These are phyloP conservation scores for Fusarium avenaceum DNA, from an alignment of 2,329 filamentous ascomycete species.

Conservation along the genomic window DNA sequence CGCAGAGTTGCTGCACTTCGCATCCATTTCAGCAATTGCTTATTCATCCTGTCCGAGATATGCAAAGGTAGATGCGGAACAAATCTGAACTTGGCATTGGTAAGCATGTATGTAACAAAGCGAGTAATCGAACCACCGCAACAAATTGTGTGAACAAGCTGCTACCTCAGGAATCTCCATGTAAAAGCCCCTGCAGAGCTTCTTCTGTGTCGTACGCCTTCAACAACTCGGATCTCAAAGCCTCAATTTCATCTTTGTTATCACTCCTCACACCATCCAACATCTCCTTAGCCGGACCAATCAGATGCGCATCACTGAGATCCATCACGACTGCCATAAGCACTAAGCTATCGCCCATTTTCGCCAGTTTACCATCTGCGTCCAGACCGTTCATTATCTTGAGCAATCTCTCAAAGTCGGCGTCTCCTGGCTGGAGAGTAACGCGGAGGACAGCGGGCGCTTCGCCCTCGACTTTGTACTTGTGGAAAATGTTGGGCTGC, in stretches of 20 bases:
- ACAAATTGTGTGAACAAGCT: neutral
- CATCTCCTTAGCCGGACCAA: neutral
- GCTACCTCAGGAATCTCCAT: neutral
- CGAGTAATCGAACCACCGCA: no score
- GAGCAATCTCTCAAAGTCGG: neutral
- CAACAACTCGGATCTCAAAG: neutral
- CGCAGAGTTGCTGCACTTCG: no score
- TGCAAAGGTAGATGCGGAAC: no score
- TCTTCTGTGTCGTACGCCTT: neutral
- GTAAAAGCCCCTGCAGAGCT: neutral
- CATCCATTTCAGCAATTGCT: no score
- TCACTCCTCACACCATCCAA: neutral
- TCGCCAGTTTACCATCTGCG: neutral
- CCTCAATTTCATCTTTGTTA: neutral
- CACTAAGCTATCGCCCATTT: conserved; percentile 12
- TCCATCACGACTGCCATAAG: conserved; percentile 16
- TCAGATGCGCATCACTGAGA: conserved; percentile 6
- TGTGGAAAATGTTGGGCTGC: neutral
- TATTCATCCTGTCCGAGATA: no score
- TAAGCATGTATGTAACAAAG: no score
- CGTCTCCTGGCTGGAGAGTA: neutral
- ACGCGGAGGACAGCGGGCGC: neutral
- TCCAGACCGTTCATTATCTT: conserved; percentile 12
- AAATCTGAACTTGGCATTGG: no score
- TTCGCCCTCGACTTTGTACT: neutral